Evolutionary conservation across 2,329 filamentous ascomycete species (phyloP), one percentile per base, ranked within the genome.

Genomic region (Penicillium sp.): DNA sequence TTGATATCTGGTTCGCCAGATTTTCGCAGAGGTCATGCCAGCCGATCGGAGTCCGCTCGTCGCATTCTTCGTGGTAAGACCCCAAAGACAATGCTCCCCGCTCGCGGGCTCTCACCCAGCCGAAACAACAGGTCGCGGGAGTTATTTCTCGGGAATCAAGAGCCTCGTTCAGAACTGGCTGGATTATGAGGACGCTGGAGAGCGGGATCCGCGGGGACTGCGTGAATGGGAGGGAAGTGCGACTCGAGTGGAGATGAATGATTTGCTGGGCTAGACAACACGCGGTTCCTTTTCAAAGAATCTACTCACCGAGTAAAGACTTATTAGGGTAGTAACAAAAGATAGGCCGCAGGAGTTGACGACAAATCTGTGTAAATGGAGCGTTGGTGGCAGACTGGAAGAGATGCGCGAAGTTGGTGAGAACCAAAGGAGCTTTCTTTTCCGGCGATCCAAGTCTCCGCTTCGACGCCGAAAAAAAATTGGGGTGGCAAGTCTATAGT

Each of bases 341-440:
- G 18, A 24, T 23, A 43, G 34, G 16, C 42, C 26, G 42, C 51
- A 49, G 39, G 44, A 51, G 52, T 61, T 47, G 42, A 45, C 39
- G 50, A 36, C 31, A 47, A 55, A 47, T 53, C 46, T 54, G 56
- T 46, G 51, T 45, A 54, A 60, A 45, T 46, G 41, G 51, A 42
- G 47, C 47, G 36, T 44, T 42, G 59, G 53, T 50, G 56, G 53
- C 49, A 52, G 53, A 42, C 29, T 45, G 46, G 54, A 53, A 52
- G 57, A 60, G 58, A 53, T 52, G 56, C 58, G 61, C 56, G 57
- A 63, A 63, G 59, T 56, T 63, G 60, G 57, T 54, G 51, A 42
- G 52, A 58, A 58, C 60, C 54, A 59, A 61, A 62, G 60, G 58
- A 63, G 61, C 61, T 63, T 64, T 63, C 61, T 54, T 61, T 64